These are phyloP conservation scores for Leavenworthia alabamica DNA, from an alignment of 345 rosid genomes.

Conservation along the genomic window DNA sequence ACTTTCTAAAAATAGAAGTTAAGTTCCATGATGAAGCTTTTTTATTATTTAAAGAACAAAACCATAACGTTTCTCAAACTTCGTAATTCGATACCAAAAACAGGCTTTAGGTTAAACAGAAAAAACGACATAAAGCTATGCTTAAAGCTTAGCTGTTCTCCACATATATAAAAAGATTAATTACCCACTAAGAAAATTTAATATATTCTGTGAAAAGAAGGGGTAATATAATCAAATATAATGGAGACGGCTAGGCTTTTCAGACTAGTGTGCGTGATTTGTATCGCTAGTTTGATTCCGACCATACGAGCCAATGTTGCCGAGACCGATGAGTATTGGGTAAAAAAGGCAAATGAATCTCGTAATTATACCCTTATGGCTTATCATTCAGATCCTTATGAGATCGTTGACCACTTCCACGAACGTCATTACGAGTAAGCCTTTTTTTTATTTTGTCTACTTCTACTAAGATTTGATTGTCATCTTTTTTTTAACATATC, in stretches of 20 bases:
- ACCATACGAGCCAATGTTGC: conserved; percentile 33
- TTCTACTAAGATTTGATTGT: not conserved
- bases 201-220: not conserved
- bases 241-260: conserved; percentile 32
- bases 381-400: conserved; percentile 41
- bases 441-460: not conserved
- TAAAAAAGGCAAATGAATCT: conserved; percentile 34
- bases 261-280: conserved; percentile 24
- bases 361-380: conserved; percentile 23
- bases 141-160: conserved; percentile 25
- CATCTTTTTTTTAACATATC: not conserved
- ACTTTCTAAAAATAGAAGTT: conserved; percentile 20
- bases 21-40: not conserved
- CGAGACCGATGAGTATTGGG: conserved; percentile 59
- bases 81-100: conserved; percentile 23
- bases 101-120: conserved; percentile 20
- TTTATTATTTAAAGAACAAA: conserved; percentile 23
- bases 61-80: conserved; percentile 11
- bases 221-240: too few species aligned
- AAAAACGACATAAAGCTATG: conserved; percentile 19
- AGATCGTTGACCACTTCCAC: conserved; percentile 44
- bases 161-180: conserved; percentile 15
- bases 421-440: conserved; percentile 24
- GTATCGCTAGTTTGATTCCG: conserved; percentile 32
- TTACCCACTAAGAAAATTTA: conserved; percentile 28